Conservation (phyloP, 2,329 filamentous ascomycete species). For the Phaeosphaeria sp. region DNA sequence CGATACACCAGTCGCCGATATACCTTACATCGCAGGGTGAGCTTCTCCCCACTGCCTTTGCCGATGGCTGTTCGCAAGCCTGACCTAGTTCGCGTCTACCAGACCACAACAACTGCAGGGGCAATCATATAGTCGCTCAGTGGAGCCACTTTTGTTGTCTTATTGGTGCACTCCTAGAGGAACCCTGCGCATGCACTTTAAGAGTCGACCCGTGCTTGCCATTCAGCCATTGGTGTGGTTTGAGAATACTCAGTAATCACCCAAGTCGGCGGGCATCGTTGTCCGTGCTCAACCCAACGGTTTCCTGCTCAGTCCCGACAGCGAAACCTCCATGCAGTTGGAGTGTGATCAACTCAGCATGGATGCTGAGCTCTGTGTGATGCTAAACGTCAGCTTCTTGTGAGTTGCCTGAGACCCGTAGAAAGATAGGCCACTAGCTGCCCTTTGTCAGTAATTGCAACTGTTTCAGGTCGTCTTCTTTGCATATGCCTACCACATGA, state of each 20-base stretch:
- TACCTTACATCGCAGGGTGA: background rate
- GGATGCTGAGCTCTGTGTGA: background rate
- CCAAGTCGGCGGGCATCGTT: background rate
- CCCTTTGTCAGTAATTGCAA: background rate
- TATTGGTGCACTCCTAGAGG: background rate
- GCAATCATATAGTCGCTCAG: background rate
- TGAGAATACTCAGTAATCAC: background rate
- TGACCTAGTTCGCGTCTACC: background rate
- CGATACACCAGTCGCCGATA: slow-evolving; percentile 11
- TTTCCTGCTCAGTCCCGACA: background rate
- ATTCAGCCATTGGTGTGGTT: background rate
- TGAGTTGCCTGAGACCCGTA: slow-evolving; percentile 5
- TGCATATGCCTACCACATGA: background rate
- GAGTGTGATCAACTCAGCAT: background rate
- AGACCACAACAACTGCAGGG: background rate
- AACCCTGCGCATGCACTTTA: slow-evolving; percentile 1
- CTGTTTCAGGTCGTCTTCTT: background rate
- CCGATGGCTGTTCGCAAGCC: slow-evolving; percentile 7
- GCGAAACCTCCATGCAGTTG: background rate
- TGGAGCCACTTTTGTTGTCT: background rate
- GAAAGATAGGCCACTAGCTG: background rate
- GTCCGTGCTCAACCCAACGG: background rate
- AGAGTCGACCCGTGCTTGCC: slow-evolving; percentile 3
- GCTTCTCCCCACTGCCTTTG: background rate
- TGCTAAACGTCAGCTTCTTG: slow-evolving; percentile 10